A percentile compares a stretch with the other conserved stretches of the same genome.
phyloP scores from a whole-genome alignment of 768 basidiomycete species.

The Asterophora lycoperdoides region DNA sequence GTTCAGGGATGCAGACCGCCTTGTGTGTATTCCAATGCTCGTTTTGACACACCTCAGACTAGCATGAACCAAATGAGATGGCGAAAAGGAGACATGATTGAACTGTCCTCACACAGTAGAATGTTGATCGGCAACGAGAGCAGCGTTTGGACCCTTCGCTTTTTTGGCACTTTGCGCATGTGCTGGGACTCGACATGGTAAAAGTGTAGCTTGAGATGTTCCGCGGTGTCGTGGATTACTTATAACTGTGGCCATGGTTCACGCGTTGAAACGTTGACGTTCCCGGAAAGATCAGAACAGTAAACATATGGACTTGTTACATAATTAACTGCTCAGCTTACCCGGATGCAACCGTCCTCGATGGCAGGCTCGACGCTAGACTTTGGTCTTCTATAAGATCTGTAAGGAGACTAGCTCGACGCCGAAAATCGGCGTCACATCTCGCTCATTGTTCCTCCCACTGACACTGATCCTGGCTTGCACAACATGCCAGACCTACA shows the following conservation, averaged over 20 bases:
- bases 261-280: no score
- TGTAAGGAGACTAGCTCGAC: no score
- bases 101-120: constrained; percentile 7
- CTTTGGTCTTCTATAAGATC: no score
- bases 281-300: no score
- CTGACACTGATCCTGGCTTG: neutral
- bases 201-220: neutral
- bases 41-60: constrained; percentile 7
- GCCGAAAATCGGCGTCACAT: no score
- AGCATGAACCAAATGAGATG: neutral
- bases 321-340: no score
- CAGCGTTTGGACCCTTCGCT: constrained; percentile 1
- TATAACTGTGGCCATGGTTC: no score
- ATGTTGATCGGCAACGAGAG: constrained; percentile 3
- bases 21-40: constrained; percentile 8
- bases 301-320: no score
- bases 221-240: no score
- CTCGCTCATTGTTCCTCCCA: no score
- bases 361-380: no score
- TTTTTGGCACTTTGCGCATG: constrained; percentile 1
- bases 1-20: neutral
- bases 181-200: neutral
- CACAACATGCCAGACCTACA: neutral
- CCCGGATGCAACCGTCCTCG: no score
- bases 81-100: neutral